Evolutionary conservation across 306 rosid genomes (phyloP).

Genomic region (Prunus armeniaca): DNA sequence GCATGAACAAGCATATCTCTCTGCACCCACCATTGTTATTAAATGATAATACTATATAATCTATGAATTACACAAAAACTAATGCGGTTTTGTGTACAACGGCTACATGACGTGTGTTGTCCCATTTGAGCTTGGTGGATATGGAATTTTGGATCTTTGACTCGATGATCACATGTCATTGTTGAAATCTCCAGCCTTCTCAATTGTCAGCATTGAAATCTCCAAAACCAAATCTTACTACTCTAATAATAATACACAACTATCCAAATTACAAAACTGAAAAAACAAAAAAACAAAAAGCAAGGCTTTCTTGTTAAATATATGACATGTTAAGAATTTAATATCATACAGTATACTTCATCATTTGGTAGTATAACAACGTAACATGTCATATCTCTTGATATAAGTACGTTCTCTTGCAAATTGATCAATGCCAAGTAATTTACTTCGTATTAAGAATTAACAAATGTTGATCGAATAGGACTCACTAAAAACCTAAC

Average conservation of each 20-base stretch:
- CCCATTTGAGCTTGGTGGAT: not conserved
- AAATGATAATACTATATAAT: not conserved
- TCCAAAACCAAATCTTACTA: not conserved
- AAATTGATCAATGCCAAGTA: not conserved
- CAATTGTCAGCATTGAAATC: constrained; percentile 5
- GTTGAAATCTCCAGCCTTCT: not conserved
- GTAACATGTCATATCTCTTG: not conserved
- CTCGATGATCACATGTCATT: constrained; percentile 13
- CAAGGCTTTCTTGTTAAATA: not conserved
- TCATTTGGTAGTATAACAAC: not conserved
- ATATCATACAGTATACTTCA: not conserved
- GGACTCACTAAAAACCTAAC: not conserved
- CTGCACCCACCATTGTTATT: too few species aligned
- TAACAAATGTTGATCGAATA: not conserved
- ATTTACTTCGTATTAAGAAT: not conserved
- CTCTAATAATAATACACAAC: not conserved
- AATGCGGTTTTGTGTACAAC: constrained; percentile 4
- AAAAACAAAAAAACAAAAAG: not conserved
- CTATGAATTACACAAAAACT: too few species aligned
- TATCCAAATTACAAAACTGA: not conserved
- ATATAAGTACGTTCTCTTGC: not conserved
- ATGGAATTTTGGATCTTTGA: not conserved
- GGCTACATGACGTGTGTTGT: constrained; percentile 28
- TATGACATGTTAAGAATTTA: not conserved
- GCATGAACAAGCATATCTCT: too few species aligned